phyloP scores from a whole-genome alignment of 305 asterid species.

The Fraxinus greggii region DNA sequence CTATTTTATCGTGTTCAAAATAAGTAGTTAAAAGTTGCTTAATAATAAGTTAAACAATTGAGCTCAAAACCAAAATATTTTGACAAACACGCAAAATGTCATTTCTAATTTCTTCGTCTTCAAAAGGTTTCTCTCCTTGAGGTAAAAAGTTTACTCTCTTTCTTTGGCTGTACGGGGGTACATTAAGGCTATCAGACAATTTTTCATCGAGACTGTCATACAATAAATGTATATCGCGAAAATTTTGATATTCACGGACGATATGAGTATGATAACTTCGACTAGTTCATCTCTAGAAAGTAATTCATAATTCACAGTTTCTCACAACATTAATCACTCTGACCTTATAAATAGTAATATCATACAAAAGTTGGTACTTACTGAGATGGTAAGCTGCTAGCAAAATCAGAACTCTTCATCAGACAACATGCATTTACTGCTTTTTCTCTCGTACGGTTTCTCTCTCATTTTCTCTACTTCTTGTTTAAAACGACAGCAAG shows the following conservation, averaged over 20 bases:
- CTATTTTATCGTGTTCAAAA: background rate
- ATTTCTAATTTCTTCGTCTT: background rate
- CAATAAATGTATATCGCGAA: background rate
- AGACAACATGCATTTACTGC: background rate
- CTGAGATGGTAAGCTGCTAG: constrained; percentile 63
- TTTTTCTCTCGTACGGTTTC: background rate
- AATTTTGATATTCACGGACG: background rate
- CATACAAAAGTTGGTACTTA: constrained; percentile 31
- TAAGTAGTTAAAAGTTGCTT: background rate
- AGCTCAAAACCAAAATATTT: background rate
- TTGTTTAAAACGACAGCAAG: constrained; percentile 73
- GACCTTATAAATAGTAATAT: background rate
- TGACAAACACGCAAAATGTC: background rate
- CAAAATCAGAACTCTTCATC: constrained; percentile 19
- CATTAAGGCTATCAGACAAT: background rate
- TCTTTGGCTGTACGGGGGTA: background rate
- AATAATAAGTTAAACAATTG: background rate
- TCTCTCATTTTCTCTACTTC: constrained; percentile 26
- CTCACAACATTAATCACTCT: background rate
- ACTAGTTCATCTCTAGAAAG: background rate
- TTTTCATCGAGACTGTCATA: background rate
- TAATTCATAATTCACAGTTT: background rate
- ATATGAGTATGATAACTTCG: background rate
- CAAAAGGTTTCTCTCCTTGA: background rate
- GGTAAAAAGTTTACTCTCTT: background rate